Evolutionary conservation across 75 land plant species (phyloP), one percentile per base, ranked within the genome.

Genomic region (Picea glauca): DNA sequence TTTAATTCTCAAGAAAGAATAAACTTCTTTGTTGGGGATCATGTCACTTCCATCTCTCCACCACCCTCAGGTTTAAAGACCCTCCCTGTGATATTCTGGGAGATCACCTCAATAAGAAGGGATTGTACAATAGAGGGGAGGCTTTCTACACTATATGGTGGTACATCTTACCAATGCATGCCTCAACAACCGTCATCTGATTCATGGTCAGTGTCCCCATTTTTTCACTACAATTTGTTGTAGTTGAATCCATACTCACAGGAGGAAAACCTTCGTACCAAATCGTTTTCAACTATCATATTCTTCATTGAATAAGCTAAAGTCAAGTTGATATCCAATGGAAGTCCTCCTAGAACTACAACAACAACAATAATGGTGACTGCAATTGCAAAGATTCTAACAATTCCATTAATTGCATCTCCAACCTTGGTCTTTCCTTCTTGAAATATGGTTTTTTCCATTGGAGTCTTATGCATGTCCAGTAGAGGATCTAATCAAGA

Each of bases 311-410:
- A 90, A 61, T 86, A 90, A 58, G 91, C 91, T 62, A 88, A 81
- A 50, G 93, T 91, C 75, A 93, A 79, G 18, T 94, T 93, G 40
- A 93, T 94, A 77, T 94, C 96, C 73, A 94, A 78, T 9, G 96
- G 96, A 82, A 94, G 87, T 8, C 96, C 96, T 84, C 92, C 96
- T 57, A 94, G 96, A 72, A 94, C 94, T 18, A 92, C 96, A 82
- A 94, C 94, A 30, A 94, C 94, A 4, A 94, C 26, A 26, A 26
- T 89, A 78, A 94, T 91, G 8, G 96, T 93, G 60, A 93, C 98
- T 12, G 98, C 98, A 68, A 88, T 83, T 0, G 98, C 87, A 32
- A 94, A 21, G 32, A 90, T 87, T 46, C 83, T 77, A 26, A 26
- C 26, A 26, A 26, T 26, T 26, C 26, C 26, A 26, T 26, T 26